These are phyloP conservation scores for Barnettozyma wickerhamii DNA, from an alignment of 805 yeast genomes.

Conservation along the genomic window DNA sequence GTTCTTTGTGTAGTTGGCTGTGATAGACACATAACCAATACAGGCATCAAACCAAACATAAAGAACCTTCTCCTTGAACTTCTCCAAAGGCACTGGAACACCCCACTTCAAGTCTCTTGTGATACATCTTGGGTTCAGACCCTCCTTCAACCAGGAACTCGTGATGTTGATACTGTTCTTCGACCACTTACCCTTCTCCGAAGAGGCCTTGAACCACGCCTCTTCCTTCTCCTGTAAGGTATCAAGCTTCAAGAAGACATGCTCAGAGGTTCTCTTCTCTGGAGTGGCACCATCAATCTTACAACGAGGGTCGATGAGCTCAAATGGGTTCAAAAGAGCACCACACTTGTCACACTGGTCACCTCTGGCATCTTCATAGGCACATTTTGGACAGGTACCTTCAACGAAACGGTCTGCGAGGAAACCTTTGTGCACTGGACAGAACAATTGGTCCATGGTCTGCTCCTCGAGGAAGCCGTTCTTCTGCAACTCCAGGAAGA, in stretches of 20 bases:
- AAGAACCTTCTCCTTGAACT: conserved; percentile 81
- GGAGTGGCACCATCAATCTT: conserved; percentile 86
- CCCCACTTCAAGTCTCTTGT: conserved; percentile 99
- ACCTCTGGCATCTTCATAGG: conserved; percentile 96
- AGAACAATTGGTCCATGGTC: conserved; percentile 83
- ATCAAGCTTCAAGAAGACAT: conserved; percentile 78
- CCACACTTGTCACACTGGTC: conserved; percentile 99
- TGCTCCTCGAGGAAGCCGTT: conserved; percentile 83
- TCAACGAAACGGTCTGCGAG: conserved; percentile 96
- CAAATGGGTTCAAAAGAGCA: conserved; percentile 81
- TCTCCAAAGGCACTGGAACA: conserved; percentile 91
- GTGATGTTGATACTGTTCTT: conserved; percentile 87
- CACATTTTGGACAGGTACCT: conserved; percentile 95
- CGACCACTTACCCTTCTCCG: conserved; percentile 82
- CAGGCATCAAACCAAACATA: conserved; percentile 99
- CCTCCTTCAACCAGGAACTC: conserved; percentile 90
- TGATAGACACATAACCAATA: conserved; percentile 93
- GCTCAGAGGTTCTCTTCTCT: conserved; percentile 74
- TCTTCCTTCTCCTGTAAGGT: conserved; percentile 74
- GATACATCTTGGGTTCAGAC: conserved; percentile 89
- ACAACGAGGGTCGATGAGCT: conserved; percentile 92
- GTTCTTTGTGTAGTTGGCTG: conserved; percentile 78
- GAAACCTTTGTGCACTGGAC: conserved; percentile 85
- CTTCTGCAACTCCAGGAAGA: conserved; percentile 70
- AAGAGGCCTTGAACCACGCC: conserved; percentile 67